Base-by-base conservation (phyloP, 805 yeast genomes). In the Clavispora santaluciae region DNA sequence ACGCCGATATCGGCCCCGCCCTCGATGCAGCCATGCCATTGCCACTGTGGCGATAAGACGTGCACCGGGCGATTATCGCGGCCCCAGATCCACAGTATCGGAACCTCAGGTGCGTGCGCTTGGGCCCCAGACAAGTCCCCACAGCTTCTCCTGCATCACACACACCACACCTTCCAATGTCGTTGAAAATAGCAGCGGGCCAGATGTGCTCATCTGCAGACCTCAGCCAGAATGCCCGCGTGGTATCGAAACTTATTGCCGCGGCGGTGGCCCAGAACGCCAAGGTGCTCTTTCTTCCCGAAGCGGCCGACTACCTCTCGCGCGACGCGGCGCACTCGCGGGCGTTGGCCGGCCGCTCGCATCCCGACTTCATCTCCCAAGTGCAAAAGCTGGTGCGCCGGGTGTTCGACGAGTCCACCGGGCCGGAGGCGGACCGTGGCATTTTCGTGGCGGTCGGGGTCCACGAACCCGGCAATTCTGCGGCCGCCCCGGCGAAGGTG, bases 261-360 rank as follows among this genome's bases (percentile, higher is more conserved):
- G 61, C 69, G 39, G 95, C 98, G 0, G 73, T 83, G 0, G 63
- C 62, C 2, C 57, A 70, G 12, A 75, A 82, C 3, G 89, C 84
- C 11, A 70, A 74, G 46, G 78, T 87, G 3, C 67, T 93, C 5
- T 88, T 93, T 55, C 73, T 91, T 34, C 98, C 98, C 2, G 99
- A 91, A 59, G 98, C 98, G 0, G 75, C 93, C 4, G 98, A 91
- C 59, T 91, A 88, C 59, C 72, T 91, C 29, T 82, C 95, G 5
- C 70, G 78, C 39, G 78, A 78, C 54, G 82, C 90, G 1, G 59
- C 53, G 1, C 90, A 87, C 50, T 81, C 95, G 1, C 68, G 71
- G 39, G 50, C 65, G 21, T 63, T 91, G n/a, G 88, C 83, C 0
- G 56, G 68, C 30, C 35, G 41, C 12, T 57, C 65, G n/a, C 56